Percentiles rank a stretch among this genome's conserved stretches.
Evolutionary conservation across 305 asterid genomes (phyloP).

Genomic region (Fraxinus albicans): DNA sequence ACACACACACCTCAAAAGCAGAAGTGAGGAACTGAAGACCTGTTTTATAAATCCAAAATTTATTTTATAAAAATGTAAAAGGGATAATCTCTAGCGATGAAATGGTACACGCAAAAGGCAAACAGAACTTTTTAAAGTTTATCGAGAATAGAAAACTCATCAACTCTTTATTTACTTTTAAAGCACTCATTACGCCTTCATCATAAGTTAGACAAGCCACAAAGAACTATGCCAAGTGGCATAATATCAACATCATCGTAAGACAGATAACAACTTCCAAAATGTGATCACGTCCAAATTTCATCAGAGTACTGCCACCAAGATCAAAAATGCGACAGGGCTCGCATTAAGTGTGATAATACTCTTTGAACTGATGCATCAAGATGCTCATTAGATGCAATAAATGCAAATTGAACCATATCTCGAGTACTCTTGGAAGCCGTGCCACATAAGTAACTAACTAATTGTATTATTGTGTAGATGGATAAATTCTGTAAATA

Average conservation of each 20-base stretch:
- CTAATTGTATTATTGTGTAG: not conserved
- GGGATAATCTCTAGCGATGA: not conserved
- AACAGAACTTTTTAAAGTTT: not conserved
- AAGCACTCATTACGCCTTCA: not conserved
- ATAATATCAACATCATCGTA: not conserved
- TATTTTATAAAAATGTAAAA: not conserved
- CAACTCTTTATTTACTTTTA: too few species aligned
- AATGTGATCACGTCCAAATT: not conserved
- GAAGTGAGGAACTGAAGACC: not conserved
- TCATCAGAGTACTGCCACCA: not conserved
- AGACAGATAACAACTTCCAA: not conserved
- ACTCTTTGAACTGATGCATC: not conserved
- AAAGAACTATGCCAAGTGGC: not conserved
- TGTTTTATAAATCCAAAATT: not conserved
- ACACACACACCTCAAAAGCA: too few species aligned
- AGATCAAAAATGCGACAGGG: not conserved
- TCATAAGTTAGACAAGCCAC: not conserved
- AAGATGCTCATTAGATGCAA: not conserved
- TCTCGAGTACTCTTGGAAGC: not conserved
- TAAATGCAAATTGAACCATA: not conserved
- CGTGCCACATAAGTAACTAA: not conserved
- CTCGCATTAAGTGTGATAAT: not conserved
- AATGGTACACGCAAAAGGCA: not conserved
- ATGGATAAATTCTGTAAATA: not conserved
- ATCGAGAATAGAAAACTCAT: not conserved